These are phyloP conservation scores for Vigna radiata DNA, from an alignment of 306 rosid species.

Conservation along the genomic window DNA sequence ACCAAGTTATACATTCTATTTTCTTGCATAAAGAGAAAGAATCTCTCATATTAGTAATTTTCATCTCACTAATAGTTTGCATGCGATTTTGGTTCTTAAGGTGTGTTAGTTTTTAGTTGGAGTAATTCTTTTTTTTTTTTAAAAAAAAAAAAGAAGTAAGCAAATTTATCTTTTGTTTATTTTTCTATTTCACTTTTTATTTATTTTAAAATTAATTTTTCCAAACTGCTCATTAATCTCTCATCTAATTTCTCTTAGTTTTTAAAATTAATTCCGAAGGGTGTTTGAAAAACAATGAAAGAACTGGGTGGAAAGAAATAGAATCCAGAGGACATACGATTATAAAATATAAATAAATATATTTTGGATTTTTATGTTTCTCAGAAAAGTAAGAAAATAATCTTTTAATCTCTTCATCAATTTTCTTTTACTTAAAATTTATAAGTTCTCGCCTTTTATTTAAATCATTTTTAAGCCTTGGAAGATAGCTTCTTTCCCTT, in stretches of 20 bases:
- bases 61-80: neutral
- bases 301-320: too few relatives aligned
- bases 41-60: neutral
- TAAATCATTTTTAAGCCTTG: too few relatives aligned
- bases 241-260: neutral
- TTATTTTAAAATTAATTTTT: neutral
- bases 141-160: neutral
- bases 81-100: neutral
- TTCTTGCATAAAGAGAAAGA: neutral
- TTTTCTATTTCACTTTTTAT: neutral
- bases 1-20: neutral
- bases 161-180: neutral
- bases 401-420: too few relatives aligned
- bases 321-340: neutral
- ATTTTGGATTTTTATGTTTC: too few relatives aligned
- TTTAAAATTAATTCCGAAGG: neutral
- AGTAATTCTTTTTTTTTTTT: neutral
- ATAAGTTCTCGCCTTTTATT: too few relatives aligned
- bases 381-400: too few relatives aligned
- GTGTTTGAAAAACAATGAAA: neutral
- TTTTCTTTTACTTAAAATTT: too few relatives aligned
- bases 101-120: neutral
- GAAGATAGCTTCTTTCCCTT: too few relatives aligned
- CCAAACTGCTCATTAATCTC: neutral
- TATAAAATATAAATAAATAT: neutral